Conservation (phyloP, 805 yeast species). For the Yarrowia hollandica region DNA sequence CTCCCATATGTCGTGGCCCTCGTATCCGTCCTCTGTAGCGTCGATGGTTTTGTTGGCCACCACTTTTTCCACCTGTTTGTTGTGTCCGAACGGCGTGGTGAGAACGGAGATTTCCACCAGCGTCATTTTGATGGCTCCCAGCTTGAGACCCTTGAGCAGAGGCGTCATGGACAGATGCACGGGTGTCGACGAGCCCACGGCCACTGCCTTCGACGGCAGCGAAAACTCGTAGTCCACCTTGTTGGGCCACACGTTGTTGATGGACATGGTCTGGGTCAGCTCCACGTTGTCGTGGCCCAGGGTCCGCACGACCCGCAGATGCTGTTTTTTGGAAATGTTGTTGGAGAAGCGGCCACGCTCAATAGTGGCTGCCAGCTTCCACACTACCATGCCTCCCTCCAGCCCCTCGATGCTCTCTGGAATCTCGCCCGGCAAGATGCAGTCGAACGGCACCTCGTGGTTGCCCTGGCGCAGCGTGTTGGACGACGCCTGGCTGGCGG, state of each 20-base stretch:
- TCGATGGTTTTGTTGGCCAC: slow-evolving; percentile 48
- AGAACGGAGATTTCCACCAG: slow-evolving; percentile 66
- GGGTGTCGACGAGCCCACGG: slow-evolving; percentile 79
- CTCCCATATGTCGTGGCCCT: slow-evolving; percentile 69
- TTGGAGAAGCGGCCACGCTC: slow-evolving; percentile 79
- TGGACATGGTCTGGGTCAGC: slow-evolving; percentile 85
- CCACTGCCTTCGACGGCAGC: slow-evolving; percentile 83
- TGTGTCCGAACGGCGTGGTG: slow-evolving; percentile 53
- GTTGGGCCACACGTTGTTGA: slow-evolving; percentile 92
- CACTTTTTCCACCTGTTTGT: slow-evolving; percentile 57
- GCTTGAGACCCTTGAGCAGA: slow-evolving; percentile 69
- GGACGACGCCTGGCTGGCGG: slow-evolving; percentile 7
- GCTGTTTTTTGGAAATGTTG: slow-evolving; percentile 65
- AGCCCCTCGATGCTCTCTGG: slow-evolving; percentile 90
- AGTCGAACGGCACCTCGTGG: slow-evolving; percentile 86
- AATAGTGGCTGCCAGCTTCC: slow-evolving; percentile 72
- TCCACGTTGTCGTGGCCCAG: slow-evolving; percentile 85
- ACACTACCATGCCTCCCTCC: slow-evolving; percentile 53
- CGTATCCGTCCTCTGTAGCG: slow-evolving; percentile 45
- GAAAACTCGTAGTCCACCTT: slow-evolving; percentile 88
- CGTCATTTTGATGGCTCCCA: slow-evolving; percentile 71
- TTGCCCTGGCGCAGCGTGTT: slow-evolving; percentile 52
- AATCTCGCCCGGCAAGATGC: slow-evolving; percentile 78
- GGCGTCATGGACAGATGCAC: slow-evolving; percentile 75
- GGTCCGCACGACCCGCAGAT: slow-evolving; percentile 79